phyloP scores from a whole-genome alignment of 805 yeast genomes.

The Yamadazyma laniorum region DNA sequence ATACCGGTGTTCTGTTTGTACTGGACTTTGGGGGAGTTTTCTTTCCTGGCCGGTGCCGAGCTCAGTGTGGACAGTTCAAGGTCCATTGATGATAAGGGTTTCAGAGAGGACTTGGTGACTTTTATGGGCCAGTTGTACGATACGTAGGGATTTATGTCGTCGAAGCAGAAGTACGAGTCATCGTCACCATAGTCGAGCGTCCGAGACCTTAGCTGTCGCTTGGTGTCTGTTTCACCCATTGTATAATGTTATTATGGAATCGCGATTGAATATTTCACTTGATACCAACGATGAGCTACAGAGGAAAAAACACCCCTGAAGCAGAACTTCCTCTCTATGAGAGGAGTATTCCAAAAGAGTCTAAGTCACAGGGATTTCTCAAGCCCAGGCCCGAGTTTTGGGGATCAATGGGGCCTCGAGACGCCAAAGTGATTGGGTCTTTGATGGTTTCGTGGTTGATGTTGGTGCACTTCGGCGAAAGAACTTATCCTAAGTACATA shows the following conservation, averaged over 20 bases:
- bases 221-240: no score
- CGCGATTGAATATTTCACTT: no score
- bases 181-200: background rate
- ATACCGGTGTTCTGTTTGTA: background rate
- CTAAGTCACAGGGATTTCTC: no score
- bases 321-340: constrained; percentile 3
- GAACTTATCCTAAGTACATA: constrained; percentile 25
- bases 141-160: constrained; percentile 23
- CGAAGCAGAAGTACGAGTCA: constrained; percentile 32
- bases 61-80: background rate
- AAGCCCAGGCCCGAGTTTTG: no score
- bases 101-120: constrained; percentile 5
- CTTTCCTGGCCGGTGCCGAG: background rate
- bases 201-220: constrained; percentile 25
- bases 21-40: background rate
- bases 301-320: constrained; percentile 19
- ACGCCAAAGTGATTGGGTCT: constrained; percentile 2
- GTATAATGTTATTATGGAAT: no score
- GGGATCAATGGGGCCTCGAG: no score
- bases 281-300: constrained; percentile 17
- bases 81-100: no score
- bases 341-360: no score
- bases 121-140: constrained; percentile 19
- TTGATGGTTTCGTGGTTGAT: constrained; percentile 24
- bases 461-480: constrained; percentile 30